Conservation (phyloP, 495 filamentous ascomycete genomes). For the Hypoxylon trugodes region DNA sequence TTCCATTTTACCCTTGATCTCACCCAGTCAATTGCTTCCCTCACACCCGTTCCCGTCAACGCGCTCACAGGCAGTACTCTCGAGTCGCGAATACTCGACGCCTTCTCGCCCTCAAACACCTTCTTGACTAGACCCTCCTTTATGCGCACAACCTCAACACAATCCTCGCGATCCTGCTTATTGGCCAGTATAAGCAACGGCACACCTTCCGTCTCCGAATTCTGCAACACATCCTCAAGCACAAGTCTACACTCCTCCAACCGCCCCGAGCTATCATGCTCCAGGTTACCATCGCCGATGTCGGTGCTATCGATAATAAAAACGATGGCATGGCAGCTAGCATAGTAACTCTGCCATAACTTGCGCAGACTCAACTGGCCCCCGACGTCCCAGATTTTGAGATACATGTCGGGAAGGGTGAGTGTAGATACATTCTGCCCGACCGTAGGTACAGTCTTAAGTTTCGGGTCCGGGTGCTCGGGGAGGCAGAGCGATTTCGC, state of each 20-base stretch:
- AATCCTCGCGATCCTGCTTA: conserved; percentile 97
- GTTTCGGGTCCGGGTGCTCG: conserved; percentile 64
- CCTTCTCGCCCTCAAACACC: conserved; percentile 94
- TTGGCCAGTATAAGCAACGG: conserved; percentile 94
- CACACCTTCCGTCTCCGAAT: conserved; percentile 85
- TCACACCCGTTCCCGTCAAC: conserved; percentile 87
- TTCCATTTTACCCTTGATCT: conserved; percentile 93
- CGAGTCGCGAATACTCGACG: conserved; percentile 82
- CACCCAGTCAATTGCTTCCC: conserved; percentile 96
- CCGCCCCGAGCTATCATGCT: conserved; percentile 65
- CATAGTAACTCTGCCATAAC: conserved; percentile 96
- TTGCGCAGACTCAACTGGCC: conserved; percentile 88
- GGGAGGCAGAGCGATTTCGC: conserved; percentile 87
- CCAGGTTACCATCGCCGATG: conserved; percentile 79
- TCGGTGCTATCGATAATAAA: conserved; percentile 96
- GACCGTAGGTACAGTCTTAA: conserved; percentile 91
- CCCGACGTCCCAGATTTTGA: conserved; percentile 98
- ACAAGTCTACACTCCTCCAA: conserved; percentile 90
- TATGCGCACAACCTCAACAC: conserved; percentile 94
- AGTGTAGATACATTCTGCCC: conserved; percentile 96
- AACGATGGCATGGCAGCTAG: conserved; percentile 92
- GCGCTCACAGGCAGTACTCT: conserved; percentile 92
- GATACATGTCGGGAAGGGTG: conserved; percentile 86
- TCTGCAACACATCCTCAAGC: conserved; percentile 84
- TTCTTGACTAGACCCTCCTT: conserved; percentile 94